Evolutionary conservation across 306 rosid species (phyloP).

Genomic region (Sesbania bispinosa): DNA sequence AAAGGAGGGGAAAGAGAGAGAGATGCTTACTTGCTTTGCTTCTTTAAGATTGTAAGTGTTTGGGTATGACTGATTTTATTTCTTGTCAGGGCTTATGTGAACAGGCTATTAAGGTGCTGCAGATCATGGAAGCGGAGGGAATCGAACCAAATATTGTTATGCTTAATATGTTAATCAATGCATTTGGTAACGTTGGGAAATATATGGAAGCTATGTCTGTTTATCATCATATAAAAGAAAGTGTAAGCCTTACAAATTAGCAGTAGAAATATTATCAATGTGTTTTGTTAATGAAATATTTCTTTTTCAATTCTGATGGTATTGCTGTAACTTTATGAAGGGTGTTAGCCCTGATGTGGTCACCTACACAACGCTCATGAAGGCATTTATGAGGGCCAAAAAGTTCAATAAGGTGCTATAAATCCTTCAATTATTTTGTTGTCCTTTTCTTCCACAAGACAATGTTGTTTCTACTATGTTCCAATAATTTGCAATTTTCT

Average conservation of each 20-base stretch:
- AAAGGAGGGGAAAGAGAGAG: not conserved
- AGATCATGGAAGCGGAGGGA: slow-evolving; percentile 78
- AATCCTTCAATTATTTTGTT: not conserved
- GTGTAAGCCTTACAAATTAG: slow-evolving; percentile 40
- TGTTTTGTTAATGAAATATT: not conserved
- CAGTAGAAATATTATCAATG: not conserved
- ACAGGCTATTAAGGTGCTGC: slow-evolving; percentile 67
- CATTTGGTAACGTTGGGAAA: slow-evolving; percentile 66
- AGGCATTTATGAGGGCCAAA: slow-evolving; percentile 70
- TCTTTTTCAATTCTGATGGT: slow-evolving; percentile 17
- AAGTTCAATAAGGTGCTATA: slow-evolving; percentile 48
- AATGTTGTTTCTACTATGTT: not conserved
- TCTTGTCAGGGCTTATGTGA: slow-evolving; percentile 58
- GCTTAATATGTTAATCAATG: slow-evolving; percentile 75
- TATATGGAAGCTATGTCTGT: slow-evolving; percentile 60
- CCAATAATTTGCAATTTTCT: not conserved
- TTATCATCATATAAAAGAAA: slow-evolving; percentile 67
- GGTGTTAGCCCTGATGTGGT: slow-evolving; percentile 71
- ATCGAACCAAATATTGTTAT: slow-evolving; percentile 67
- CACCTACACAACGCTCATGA: slow-evolving; percentile 77
- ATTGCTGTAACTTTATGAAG: slow-evolving; percentile 39
- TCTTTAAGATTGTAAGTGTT: not conserved
- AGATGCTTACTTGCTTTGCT: slow-evolving; percentile 2
- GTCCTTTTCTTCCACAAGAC: not conserved
- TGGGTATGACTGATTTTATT: not conserved